Percentiles rank a stretch among this genome's conserved stretches.
These are phyloP conservation scores for Brettanomyces naardenensis DNA, from an alignment of 805 yeast species.

Conservation along the genomic window DNA sequence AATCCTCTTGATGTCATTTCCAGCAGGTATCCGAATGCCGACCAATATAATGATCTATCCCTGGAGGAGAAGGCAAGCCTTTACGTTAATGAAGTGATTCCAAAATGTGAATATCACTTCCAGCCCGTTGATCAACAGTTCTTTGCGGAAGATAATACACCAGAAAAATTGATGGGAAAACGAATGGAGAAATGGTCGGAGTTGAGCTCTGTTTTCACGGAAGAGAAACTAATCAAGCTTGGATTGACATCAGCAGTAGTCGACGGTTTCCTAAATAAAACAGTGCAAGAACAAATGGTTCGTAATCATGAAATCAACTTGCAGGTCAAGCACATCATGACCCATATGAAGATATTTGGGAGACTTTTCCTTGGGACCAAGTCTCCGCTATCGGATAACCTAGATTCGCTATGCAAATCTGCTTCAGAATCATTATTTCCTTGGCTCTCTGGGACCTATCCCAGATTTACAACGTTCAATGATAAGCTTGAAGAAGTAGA, in stretches of 20 bases:
- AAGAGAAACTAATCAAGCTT: not conserved
- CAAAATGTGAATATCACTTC: not conserved
- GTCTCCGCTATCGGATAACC: not conserved
- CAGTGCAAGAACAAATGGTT: not conserved
- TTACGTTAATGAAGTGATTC: not conserved
- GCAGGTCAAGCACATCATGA: not conserved
- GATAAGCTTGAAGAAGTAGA: too few species aligned
- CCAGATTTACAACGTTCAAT: constrained; percentile 31
- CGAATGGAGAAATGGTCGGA: not conserved
- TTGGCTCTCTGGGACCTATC: constrained; percentile 33
- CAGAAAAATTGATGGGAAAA: not conserved
- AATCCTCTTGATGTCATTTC: not conserved
- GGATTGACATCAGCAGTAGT: too few species aligned
- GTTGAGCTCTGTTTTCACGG: not conserved
- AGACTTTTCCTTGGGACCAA: not conserved
- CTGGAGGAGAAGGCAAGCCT: too few species aligned
- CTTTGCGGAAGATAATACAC: not conserved
- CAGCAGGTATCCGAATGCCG: not conserved
- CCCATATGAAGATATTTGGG: not conserved
- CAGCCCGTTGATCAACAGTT: not conserved
- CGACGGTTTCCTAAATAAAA: too few species aligned
- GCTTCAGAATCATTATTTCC: constrained; percentile 26
- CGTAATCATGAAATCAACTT: not conserved
- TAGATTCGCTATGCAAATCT: not conserved
- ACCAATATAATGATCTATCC: constrained; percentile 17